These are phyloP conservation scores for Plasmodium reichenowi DNA, from an alignment of 169 alveolate genomes.

Conservation along the genomic window DNA sequence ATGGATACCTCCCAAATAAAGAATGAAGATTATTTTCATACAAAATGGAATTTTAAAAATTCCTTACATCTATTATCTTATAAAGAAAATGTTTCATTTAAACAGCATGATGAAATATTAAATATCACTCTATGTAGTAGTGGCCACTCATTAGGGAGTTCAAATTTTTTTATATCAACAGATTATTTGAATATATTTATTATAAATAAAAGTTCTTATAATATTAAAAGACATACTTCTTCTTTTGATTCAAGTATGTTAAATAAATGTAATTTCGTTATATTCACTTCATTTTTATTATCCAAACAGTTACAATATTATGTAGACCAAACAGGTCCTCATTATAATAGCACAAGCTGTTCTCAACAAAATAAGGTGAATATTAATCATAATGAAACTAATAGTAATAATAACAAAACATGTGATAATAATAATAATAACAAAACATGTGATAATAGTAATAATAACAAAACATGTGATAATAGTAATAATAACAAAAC, in stretches of 20 bases:
- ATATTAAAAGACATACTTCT: conserved; percentile 54
- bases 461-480: no score
- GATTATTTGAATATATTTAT: conserved; percentile 34
- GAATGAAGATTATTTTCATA: conserved; percentile 42
- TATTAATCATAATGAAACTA: no score
- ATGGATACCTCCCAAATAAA: background rate
- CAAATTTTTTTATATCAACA: conserved; percentile 30
- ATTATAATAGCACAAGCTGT: no score
- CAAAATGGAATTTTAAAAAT: conserved; percentile 31
- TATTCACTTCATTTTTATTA: conserved; percentile 29
- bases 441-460: no score
- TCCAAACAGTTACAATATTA: background rate
- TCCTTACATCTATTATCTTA: conserved; percentile 66
- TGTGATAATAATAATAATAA: no score
- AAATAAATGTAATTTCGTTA: conserved; percentile 37
- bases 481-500: no score
- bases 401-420: background rate
- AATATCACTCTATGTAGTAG: conserved; percentile 44
- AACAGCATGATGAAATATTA: conserved; percentile 29
- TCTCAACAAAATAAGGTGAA: no score
- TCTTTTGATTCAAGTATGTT: conserved; percentile 27
- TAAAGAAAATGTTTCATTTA: conserved; percentile 57
- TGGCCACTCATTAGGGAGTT: conserved; percentile 68
- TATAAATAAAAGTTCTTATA: conserved; percentile 58
- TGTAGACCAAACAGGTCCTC: no score